Percentiles rank a stretch among this genome's conserved stretches.
These are phyloP conservation scores for Scedosporium minutisporum DNA, from an alignment of 2,329 filamentous ascomycete species.

Conservation along the genomic window DNA sequence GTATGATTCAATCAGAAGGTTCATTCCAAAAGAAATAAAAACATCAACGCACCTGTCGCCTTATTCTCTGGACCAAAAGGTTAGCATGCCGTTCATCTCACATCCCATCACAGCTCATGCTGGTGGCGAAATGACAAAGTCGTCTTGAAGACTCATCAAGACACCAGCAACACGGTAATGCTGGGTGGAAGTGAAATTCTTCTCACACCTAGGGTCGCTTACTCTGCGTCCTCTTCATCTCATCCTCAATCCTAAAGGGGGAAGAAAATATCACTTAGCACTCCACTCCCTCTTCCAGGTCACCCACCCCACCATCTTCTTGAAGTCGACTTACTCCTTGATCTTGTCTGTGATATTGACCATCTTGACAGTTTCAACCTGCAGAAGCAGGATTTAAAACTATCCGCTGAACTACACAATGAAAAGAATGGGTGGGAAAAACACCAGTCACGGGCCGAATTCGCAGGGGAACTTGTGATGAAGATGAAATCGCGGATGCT, in stretches of 20 bases:
- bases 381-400: slow-evolving; percentile 2
- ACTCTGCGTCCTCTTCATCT: slow-evolving; percentile 99
- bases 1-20: too few species aligned
- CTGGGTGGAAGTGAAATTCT: too few species aligned
- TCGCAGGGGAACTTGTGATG: not conserved
- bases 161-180: not conserved
- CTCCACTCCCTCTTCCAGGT: slow-evolving; percentile 1
- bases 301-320: not conserved
- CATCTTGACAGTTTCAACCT: slow-evolving; percentile 49
- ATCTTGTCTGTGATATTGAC: slow-evolving; percentile 99
- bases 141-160: not conserved
- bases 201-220: slow-evolving; percentile 24
- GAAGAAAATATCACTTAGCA: slow-evolving; percentile 14
- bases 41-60: slow-evolving; percentile 68
- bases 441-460: not conserved
- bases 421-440: not conserved
- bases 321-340: slow-evolving; percentile 65
- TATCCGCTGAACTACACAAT: not conserved
- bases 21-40: not conserved
- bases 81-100: slow-evolving; percentile 7
- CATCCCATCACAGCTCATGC: not conserved
- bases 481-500: not conserved
- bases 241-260: slow-evolving; percentile 79
- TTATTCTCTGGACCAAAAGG: slow-evolving; percentile 67
- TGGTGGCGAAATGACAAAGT: not conserved